Evolutionary conservation across 2,329 filamentous ascomycete species (phyloP).

Genomic region (Penicillium sclerotigenum): DNA sequence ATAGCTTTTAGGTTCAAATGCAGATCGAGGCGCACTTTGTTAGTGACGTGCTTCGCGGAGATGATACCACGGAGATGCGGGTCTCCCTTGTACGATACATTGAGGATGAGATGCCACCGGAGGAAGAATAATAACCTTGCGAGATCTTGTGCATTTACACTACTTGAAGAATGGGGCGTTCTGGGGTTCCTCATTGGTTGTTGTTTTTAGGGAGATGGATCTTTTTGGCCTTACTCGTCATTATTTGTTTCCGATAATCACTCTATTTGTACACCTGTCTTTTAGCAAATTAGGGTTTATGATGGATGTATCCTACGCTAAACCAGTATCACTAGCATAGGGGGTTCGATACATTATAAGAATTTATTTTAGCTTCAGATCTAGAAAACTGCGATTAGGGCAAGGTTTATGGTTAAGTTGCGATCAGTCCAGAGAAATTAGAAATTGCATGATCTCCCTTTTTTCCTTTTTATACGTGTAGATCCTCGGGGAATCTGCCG

Average conservation of each 20-base stretch:
- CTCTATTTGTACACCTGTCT: constrained; percentile 1
- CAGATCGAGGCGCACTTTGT: constrained; percentile 96
- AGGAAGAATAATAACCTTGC: constrained; percentile 70
- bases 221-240: neutral
- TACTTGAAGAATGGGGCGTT: constrained; percentile 8
- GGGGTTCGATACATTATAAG: neutral
- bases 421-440: constrained; percentile 6
- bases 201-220: neutral
- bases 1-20: constrained; percentile 70
- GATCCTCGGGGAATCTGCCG: constrained; percentile 8
- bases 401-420: neutral
- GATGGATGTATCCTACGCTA: constrained; percentile 24
- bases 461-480: constrained; percentile 4
- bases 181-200: neutral
- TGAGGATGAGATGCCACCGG: constrained; percentile 93
- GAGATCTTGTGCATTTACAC: constrained; percentile 4
- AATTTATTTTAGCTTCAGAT: neutral
- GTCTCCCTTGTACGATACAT: constrained; percentile 90
- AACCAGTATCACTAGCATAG: constrained; percentile 20
- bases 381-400: neutral
- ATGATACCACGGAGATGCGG: constrained; percentile 96
- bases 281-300: constrained; percentile 20
- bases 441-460: constrained; percentile 8
- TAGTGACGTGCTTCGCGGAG: constrained; percentile 85
- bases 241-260: neutral